Percentiles rank a stretch among this genome's conserved stretches.
Evolutionary conservation across 1,284 basidiomycete species (phyloP).

Genomic region (Afroboletus lepidellus): DNA sequence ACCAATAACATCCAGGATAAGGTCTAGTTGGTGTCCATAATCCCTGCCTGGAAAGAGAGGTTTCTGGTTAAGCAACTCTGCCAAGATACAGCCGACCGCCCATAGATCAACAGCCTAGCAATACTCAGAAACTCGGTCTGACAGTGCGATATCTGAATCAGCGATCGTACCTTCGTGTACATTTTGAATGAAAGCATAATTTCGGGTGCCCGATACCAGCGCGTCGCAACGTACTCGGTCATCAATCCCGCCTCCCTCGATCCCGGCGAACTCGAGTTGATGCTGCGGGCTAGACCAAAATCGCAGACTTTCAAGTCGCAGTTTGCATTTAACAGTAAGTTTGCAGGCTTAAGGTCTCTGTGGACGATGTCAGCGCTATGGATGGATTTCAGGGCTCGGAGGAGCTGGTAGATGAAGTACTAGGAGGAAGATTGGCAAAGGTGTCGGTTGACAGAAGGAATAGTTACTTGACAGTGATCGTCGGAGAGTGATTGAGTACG

Average conservation of each 20-base stretch:
- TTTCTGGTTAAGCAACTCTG: conserved; percentile 79
- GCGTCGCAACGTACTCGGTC: conserved; percentile 84
- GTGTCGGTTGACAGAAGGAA: conserved; percentile 1
- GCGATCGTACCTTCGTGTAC: conserved; percentile 59
- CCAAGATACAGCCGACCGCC: conserved; percentile 87
- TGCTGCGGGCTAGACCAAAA: conserved; percentile 77
- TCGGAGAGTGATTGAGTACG: conserved; percentile 85
- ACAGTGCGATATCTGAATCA: conserved; percentile 4
- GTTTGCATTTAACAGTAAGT: conserved; percentile 78
- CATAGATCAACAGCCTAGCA: conserved; percentile 75
- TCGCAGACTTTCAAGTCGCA: conserved; percentile 88
- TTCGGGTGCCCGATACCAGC: conserved; percentile 85
- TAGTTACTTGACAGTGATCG: conserved; percentile 79
- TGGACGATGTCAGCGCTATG: conserved; percentile 81
- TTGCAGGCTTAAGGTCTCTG: conserved; percentile 81
- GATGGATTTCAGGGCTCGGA: conserved; percentile 82
- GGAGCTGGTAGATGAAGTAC: conserved; percentile 75
- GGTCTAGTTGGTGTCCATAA: conserved; percentile 83
- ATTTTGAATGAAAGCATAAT: conserved; percentile 91
- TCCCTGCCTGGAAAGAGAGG: conserved; percentile 88
- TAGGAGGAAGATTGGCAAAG: conserved; percentile 26
- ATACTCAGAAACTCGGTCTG: conserved; percentile 4
- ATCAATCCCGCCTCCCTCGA: conserved; percentile 73
- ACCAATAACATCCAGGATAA: conserved; percentile 88
- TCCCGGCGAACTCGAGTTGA: conserved; percentile 58